Evolutionary conservation across 257 asterid genomes (phyloP).

Genomic region (Solanum pimpinellifolium): DNA sequence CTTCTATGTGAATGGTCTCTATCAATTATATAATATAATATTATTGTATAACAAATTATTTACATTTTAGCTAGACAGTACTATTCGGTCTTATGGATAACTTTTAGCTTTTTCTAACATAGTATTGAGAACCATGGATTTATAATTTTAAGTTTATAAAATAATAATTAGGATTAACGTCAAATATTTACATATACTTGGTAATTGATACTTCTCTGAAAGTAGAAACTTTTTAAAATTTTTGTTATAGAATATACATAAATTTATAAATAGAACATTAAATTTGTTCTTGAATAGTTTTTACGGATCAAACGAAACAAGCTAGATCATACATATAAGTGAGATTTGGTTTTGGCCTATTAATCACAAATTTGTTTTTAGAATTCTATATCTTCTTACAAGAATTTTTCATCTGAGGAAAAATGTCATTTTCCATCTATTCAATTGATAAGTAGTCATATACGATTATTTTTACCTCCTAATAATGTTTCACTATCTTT

Average conservation of each 20-base stretch:
- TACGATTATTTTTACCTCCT: accelerated
- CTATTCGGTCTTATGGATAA: not conserved
- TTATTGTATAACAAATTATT: not conserved
- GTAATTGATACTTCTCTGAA: not conserved
- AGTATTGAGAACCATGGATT: not conserved
- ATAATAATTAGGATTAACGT: not conserved
- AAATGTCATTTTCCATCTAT: not conserved
- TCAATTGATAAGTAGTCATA: not conserved
- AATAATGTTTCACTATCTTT: not conserved
- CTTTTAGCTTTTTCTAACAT: not conserved
- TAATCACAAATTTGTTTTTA: too few relatives aligned
- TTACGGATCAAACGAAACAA: not conserved
- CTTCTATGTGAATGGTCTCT: not conserved
- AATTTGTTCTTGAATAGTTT: not conserved
- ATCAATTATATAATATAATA: not conserved
- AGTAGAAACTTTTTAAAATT: not conserved
- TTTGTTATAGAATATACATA: not conserved
- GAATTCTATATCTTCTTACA: too few relatives aligned
- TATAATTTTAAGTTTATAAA: not conserved
- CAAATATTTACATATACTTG: not conserved
- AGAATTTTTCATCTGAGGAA: too few relatives aligned
- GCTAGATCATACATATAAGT: not conserved
- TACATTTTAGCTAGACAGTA: not conserved
- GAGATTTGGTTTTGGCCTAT: not conserved
- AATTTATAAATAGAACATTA: too few relatives aligned